Evolutionary conservation across 2,329 filamentous ascomycete genomes (phyloP), one percentile per base, ranked within the genome.

Genomic region (Tetracladium maxilliforme): DNA sequence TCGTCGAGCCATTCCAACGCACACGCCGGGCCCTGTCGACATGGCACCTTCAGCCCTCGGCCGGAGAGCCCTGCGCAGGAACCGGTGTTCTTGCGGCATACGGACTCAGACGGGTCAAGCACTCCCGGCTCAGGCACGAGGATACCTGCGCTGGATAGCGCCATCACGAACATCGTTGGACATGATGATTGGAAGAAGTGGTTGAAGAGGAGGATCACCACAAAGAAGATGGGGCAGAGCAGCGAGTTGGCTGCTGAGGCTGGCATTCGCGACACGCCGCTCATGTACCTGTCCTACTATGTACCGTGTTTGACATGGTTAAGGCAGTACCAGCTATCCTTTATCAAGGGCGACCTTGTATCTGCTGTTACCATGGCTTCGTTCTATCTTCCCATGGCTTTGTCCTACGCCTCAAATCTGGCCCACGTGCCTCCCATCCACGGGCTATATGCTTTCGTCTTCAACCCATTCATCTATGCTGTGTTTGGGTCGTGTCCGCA

Each of bases 311-410:
- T 93, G 36, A 84, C 77, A 35, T 98, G 90, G 90, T 76, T 92
- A 33, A 64, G 61, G 26, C 82, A 93, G 52, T 98, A 98, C 51
- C 71, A 68, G 38, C 74, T 71, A 64, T 67, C 70, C 4, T 93
- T 81, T 50, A 51, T 95, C 23, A 70, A 76, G 38, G 90, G 90
- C 23, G 90, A 98, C 49, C 54, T 95, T 11, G 61, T 92, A 10
- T 78, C 87, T 7, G 86, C 87, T 24, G 49, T 95, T 33, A 95
- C 90, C n/a, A 77, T 98, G 57, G 82, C 87, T n/a, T 93, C 86
- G 14, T 90, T 98, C 56, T 98, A 98, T 49, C 78, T 98, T 19
- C 90, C 90, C 25, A 94, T 98, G 86, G 79, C 84, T 0, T 66
- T 98, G 10, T 95, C 90, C 1, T 77, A 92, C 35, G 84, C 90